Evolutionary conservation across 805 yeast species (phyloP).

Genomic region (Myxozyma geophila): DNA sequence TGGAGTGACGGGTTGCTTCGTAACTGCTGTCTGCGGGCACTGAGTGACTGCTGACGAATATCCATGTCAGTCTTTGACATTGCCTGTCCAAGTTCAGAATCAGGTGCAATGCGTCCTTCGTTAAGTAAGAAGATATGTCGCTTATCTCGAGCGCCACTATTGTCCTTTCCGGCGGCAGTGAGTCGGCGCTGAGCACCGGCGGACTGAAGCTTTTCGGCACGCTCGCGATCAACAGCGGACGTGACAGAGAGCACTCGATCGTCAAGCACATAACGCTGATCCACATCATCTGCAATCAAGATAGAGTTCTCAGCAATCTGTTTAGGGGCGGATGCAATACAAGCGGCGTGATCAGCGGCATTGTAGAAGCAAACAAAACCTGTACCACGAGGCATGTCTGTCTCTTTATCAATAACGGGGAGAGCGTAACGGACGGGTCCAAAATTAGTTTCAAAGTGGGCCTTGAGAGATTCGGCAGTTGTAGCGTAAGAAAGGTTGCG

Average conservation of each 20-base stretch:
- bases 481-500: constrained; percentile 96
- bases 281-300: constrained; percentile 89
- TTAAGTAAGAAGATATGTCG: constrained; percentile 84
- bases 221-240: constrained; percentile 83
- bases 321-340: constrained; percentile 79
- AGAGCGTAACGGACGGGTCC: constrained; percentile 91
- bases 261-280: constrained; percentile 74
- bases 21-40: constrained; percentile 84
- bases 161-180: constrained; percentile 69
- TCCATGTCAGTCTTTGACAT: constrained; percentile 77
- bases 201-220: constrained; percentile 75
- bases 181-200: constrained; percentile 73
- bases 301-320: constrained; percentile 58
- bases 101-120: constrained; percentile 88
- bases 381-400: constrained; percentile 89
- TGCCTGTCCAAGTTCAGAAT: constrained; percentile 74
- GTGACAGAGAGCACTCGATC: constrained; percentile 87
- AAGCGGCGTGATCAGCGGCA: constrained; percentile 64
- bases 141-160: constrained; percentile 67
- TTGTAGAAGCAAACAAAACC: constrained; percentile 87
- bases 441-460: constrained; percentile 73
- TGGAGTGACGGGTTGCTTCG: constrained; percentile 90
- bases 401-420: constrained; percentile 84
- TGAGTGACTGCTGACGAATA: constrained; percentile 83
- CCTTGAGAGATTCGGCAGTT: constrained; percentile 72